phyloP scores from a whole-genome alignment of 495 filamentous ascomycete genomes.

The Hypoxylon subgilvum region DNA sequence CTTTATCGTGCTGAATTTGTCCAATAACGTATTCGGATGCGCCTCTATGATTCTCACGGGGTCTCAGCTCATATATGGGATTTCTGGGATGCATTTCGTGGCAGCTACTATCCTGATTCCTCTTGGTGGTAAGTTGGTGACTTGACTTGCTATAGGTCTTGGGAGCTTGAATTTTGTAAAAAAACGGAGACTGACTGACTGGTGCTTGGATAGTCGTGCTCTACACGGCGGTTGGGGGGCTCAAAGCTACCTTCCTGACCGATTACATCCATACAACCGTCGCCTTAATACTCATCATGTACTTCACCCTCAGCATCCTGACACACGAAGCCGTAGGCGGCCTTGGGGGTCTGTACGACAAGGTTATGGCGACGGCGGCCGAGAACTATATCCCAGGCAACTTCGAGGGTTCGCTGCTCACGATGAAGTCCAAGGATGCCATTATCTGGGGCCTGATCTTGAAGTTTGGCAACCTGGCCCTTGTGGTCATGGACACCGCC shows the following conservation, averaged over 20 bases:
- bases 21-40: conserved; percentile 75
- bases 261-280: conserved; percentile 71
- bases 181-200: conserved; percentile 39
- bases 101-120: conserved; percentile 67
- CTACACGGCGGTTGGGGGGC: conserved; percentile 59
- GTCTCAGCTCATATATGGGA: conserved; percentile 72
- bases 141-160: neutral
- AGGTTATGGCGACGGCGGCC: conserved; percentile 78
- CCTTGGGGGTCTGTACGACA: conserved; percentile 79
- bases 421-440: conserved; percentile 59
- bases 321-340: conserved; percentile 72
- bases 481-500: conserved; percentile 60
- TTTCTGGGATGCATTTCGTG: conserved; percentile 76
- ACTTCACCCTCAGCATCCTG: conserved; percentile 80
- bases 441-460: conserved; percentile 57
- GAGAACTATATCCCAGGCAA: conserved; percentile 63
- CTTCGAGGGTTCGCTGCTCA: conserved; percentile 54
- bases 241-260: conserved; percentile 45
- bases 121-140: conserved; percentile 47
- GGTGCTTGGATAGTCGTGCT: conserved; percentile 72
- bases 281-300: conserved; percentile 78
- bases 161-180: neutral
- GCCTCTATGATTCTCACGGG: conserved; percentile 84
- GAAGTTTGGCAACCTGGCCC: conserved; percentile 57
- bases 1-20: conserved; percentile 72